A percentile compares a stretch with the other conserved stretches of the same genome.
Conservation (phyloP, 345 rosid species). For the Hypericum androsaemum region DNA sequence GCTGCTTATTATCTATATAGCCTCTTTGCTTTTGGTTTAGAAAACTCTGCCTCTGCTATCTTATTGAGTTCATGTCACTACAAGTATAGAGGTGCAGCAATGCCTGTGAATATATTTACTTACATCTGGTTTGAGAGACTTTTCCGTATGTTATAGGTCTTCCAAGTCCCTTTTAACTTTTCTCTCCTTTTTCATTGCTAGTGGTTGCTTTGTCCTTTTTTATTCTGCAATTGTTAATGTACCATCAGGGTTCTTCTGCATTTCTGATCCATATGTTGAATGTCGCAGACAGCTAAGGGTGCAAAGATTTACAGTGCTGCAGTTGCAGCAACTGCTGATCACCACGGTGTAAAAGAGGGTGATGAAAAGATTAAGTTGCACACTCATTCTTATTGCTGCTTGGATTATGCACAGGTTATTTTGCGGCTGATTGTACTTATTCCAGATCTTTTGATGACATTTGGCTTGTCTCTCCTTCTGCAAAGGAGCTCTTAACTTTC, state of each 20-base stretch:
- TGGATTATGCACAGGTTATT: slow-evolving; percentile 75
- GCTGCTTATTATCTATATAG: too few species aligned
- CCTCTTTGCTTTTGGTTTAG: too few species aligned
- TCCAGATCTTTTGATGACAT: not conserved
- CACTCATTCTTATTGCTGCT: slow-evolving; percentile 83
- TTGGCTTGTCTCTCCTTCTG: slow-evolving; percentile 8
- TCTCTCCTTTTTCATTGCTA: too few species aligned
- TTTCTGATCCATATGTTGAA: not conserved
- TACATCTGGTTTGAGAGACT: too few species aligned
- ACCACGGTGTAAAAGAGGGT: slow-evolving; percentile 42
- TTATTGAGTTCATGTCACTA: too few species aligned
- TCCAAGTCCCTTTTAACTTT: too few species aligned
- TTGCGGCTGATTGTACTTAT: slow-evolving; percentile 4
- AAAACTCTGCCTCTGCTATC: too few species aligned
- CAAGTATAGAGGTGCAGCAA: too few species aligned
- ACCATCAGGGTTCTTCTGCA: not conserved
- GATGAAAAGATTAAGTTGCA: slow-evolving; percentile 82
- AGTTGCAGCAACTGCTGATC: slow-evolving; percentile 59
- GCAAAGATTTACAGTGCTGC: slow-evolving; percentile 75
- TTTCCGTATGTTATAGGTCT: too few species aligned
- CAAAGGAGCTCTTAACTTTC: slow-evolving; percentile 14
- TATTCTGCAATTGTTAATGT: not conserved
- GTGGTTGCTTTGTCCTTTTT: too few species aligned
- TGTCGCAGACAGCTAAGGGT: slow-evolving; percentile 69
- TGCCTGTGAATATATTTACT: too few species aligned